Evolutionary conservation across 2,329 filamentous ascomycete species (phyloP).

Genomic region (Nigrospora oryzae): DNA sequence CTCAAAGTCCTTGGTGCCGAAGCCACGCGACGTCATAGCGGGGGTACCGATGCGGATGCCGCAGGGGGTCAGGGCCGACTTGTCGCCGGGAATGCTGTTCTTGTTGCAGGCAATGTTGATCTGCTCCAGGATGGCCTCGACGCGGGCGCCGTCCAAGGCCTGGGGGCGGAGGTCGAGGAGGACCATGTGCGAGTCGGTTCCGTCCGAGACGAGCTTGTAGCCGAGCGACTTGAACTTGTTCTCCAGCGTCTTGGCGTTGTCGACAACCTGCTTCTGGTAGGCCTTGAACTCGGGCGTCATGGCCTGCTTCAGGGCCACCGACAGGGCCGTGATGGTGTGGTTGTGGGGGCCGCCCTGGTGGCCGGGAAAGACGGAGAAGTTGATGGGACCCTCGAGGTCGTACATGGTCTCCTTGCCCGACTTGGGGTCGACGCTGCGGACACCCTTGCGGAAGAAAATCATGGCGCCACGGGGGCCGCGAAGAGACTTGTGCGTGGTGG

Average conservation of each 20-base stretch:
- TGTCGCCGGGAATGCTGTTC: conserved; percentile 97
- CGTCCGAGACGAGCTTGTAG: conserved; percentile 91
- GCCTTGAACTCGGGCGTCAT: conserved; percentile 82
- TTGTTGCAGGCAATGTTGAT: conserved; percentile 99
- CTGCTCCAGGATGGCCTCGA: conserved; percentile 92
- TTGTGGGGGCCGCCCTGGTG: conserved; percentile 99
- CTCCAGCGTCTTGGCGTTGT: conserved; percentile 89
- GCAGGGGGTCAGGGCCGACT: conserved; percentile 87
- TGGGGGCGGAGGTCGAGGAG: conserved; percentile 87
- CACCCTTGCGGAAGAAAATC: conserved; percentile 99
- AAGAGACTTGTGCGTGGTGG: conserved; percentile 98
- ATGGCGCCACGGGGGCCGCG: conserved; percentile 96
- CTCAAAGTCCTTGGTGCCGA: conserved; percentile 87
- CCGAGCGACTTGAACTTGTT: conserved; percentile 75
- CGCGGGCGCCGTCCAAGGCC: conserved; percentile 82
- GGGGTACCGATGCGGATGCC: conserved; percentile 95
- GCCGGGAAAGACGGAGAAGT: conserved; percentile 97
- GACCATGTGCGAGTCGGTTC: conserved; percentile 97
- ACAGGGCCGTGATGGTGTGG: conserved; percentile 96
- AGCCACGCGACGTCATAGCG: conserved; percentile 94
- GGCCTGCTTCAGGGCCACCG: conserved; percentile 92
- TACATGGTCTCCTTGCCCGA: conserved; percentile 84
- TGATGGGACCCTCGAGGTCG: conserved; percentile 92
- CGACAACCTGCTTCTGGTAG: conserved; percentile 87
- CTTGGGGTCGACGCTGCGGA: conserved; percentile 84